Evolutionary conservation across 306 rosid genomes (phyloP).

Genomic region (Acmispon strigosus): DNA sequence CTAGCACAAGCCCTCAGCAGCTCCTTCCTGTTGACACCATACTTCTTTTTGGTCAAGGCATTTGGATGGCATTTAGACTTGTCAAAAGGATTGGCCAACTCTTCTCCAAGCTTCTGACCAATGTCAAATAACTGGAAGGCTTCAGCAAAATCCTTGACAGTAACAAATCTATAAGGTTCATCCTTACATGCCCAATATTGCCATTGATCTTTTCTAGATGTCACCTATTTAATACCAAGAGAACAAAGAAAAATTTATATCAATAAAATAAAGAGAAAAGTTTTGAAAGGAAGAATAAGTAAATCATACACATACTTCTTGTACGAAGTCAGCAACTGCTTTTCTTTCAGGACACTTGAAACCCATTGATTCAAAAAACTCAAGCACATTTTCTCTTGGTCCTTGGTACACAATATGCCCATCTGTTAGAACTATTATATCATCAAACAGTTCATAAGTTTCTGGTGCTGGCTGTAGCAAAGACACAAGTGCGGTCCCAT

Average conservation of each 20-base stretch:
- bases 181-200: slow-evolving; percentile 69
- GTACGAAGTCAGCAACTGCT: slow-evolving; percentile 62
- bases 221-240: slow-evolving; percentile 18
- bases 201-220: slow-evolving; percentile 60
- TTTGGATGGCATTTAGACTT: slow-evolving; percentile 54
- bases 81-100: slow-evolving; percentile 54
- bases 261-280: neutral
- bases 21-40: slow-evolving; percentile 60
- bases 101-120: slow-evolving; percentile 55
- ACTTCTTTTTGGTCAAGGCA: slow-evolving; percentile 56
- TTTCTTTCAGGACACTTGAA: slow-evolving; percentile 78
- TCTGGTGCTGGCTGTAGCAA: slow-evolving; percentile 51
- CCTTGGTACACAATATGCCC: slow-evolving; percentile 79
- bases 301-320: slow-evolving; percentile 20
- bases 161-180: slow-evolving; percentile 55
- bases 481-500: slow-evolving; percentile 57
- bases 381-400: slow-evolving; percentile 46
- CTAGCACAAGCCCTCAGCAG: slow-evolving; percentile 54
- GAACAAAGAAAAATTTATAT: neutral
- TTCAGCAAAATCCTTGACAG: slow-evolving; percentile 52
- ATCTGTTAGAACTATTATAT: slow-evolving; percentile 49
- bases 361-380: slow-evolving; percentile 46
- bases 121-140: slow-evolving; percentile 59
- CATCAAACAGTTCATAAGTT: slow-evolving; percentile 50
- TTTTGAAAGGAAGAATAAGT: neutral